Base-by-base conservation (phyloP, 768 basidiomycete genomes). In the Rhodosporidiobolus odoratus region DNA sequence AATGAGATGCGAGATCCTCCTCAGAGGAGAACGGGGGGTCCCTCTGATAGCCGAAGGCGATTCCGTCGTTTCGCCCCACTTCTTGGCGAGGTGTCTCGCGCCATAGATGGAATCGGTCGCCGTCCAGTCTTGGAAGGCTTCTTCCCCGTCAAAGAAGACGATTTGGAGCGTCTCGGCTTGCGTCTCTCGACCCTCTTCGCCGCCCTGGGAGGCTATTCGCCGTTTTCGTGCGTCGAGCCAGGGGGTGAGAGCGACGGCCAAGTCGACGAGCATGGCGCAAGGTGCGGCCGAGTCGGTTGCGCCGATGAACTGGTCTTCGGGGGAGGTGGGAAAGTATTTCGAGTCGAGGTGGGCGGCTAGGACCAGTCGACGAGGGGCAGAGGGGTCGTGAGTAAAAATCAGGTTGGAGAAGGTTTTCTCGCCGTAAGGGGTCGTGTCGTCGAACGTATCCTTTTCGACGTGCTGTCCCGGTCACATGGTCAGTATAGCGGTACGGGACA, bases 221-320 rank as follows among this genome's bases (percentile, higher is more conserved):
- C 84, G 81, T 53, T 83, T 81, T 32, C 88, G 84, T 19, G 83
- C 81, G 41, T 89, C 83, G 25, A 98, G 80, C 48, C 94, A 81
- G 0, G 86, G 57, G 21, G 77, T 71, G 1, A 81, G 13, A 72
- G 75, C 30, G 77, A 86, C 69, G 90, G 93, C 96, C 23, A 97
- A 82, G 80, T 97, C 93, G 37, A 97, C 85, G 82, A 99, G 85
- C 81, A 98, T 88, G 7, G 93, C 92, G 74, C 94, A 97, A 4
- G 96, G 88, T 41, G 91, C 92, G 10, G 94, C 96, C 1, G 93
- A 96, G 78, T 99, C 96, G 16, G 93, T 98, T 15, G 96, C 96
- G 41, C 96, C 96, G 76, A 99, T 82, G 78, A 99, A 99, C 91
- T 97, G 80, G 30, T 52, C n/a, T 59, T 60, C 58, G 52, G 66